These are phyloP conservation scores for Ganoderma sinense DNA, from an alignment of 1,284 basidiomycete species.

Conservation along the genomic window DNA sequence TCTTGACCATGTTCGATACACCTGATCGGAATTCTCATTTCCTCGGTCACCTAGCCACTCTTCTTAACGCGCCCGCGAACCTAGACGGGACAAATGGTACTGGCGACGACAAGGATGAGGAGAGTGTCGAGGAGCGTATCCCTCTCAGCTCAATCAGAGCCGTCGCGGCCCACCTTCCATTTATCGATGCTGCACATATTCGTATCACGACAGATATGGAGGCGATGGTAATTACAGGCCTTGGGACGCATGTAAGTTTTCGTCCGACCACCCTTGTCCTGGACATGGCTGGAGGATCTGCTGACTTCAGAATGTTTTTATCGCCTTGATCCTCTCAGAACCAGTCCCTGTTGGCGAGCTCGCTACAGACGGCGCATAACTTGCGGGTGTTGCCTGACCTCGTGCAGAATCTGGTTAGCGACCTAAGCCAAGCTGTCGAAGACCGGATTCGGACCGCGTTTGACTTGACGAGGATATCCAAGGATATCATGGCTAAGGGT, in stretches of 20 bases:
- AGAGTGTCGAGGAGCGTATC: constrained; percentile 14
- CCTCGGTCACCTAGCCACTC: constrained; percentile 24
- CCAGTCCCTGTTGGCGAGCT: constrained; percentile 88
- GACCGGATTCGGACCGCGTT: constrained; percentile 84
- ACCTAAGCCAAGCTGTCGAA: constrained; percentile 87
- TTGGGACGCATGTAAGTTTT: constrained; percentile 71
- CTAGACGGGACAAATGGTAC: not conserved
- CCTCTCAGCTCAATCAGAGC: constrained; percentile 76
- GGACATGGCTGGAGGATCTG: not conserved
- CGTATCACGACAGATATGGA: constrained; percentile 88
- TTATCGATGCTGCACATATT: constrained; percentile 74
- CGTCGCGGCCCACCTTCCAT: constrained; percentile 72
- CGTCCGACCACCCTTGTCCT: not conserved
- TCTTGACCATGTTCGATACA: not conserved
- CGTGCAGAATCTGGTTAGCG: constrained; percentile 81
- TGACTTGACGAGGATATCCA: constrained; percentile 86
- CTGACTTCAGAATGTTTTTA: not conserved
- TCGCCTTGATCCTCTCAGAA: constrained; percentile 58
- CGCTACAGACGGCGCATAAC: constrained; percentile 95
- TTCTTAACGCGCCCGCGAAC: constrained; percentile 26
- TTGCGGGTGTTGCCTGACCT: constrained; percentile 85
- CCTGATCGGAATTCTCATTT: constrained; percentile 23
- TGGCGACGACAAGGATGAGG: constrained; percentile 7
- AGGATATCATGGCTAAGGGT: constrained; percentile 84
- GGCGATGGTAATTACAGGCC: constrained; percentile 81